Evolutionary conservation across 495 filamentous ascomycete genomes (phyloP), one percentile per base, ranked within the genome.

Genomic region (Penicillium salamii): DNA sequence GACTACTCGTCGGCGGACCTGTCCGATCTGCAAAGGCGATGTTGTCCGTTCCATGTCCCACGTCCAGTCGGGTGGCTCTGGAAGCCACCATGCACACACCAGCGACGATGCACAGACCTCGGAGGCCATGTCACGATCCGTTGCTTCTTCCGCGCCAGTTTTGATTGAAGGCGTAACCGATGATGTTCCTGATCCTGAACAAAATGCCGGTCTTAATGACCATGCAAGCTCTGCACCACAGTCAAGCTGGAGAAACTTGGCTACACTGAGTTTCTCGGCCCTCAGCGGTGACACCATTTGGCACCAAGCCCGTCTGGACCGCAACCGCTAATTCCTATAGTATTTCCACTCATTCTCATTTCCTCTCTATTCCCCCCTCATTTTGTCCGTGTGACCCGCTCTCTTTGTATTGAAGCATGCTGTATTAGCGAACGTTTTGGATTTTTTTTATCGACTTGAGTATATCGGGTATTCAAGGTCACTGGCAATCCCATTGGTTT

Each of bases 21-120:
- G 93, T 57, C 93, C 93, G 5, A 97, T 98, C 35, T 98, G 93
- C 75, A 97, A 97, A 67, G 90, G 89, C 20, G 93, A 98, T 58
- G 95, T 98, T 26, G 93, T 97, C 18, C 78, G 82, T 40, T 79
- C 75, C 7, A 73, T 81, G 74, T 59, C 70, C 26, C 66, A 78
- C 33, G 58, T 56, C 23, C 49, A 74, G 64, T 31, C 77, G 74
- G 31, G 68, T 79, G 48, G 82, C 71, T 32, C 75, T 68, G 42
- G 72, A 21, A 71, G 77, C 14, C 70, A 76, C 18, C 54, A 73
- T 18, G 77, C 81, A 6, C 67, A 75, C 47, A 61, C 68, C 15
- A 60, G 59, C 6, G 60, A 73, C 7, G 60, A 72, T 7, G 43
- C 59, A 13, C 74, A 75, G 23, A 17, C 41, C 13, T 41, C 51